Evolutionary conservation across 2,329 filamentous ascomycete genomes (phyloP).

Genomic region (Ambrosiella cleistominuta): DNA sequence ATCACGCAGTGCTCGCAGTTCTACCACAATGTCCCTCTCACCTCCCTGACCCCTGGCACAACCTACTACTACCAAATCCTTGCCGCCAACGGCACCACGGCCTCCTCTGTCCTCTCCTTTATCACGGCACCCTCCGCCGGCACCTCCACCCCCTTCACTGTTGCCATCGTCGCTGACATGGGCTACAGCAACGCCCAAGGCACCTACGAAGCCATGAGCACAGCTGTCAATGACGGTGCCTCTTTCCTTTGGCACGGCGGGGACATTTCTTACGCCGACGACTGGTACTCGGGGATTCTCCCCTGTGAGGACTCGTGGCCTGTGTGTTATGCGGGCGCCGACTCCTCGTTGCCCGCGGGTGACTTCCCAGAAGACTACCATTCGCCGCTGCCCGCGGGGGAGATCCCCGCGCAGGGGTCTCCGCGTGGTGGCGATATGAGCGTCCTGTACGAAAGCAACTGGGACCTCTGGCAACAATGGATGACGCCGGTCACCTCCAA

Average conservation of each 20-base stretch:
- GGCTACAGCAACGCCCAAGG: constrained; percentile 34
- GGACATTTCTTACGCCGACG: constrained; percentile 32
- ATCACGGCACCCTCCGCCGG: constrained; percentile 28
- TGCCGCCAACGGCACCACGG: constrained; percentile 31
- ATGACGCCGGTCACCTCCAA: constrained; percentile 24
- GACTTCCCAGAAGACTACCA: constrained; percentile 23
- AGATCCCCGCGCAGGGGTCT: constrained; percentile 27
- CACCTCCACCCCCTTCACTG: constrained; percentile 21
- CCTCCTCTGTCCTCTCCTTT: constrained; percentile 28
- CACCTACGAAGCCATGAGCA: constrained; percentile 26
- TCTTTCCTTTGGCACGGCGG: constrained; percentile 36
- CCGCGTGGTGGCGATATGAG: constrained; percentile 31
- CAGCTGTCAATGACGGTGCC: constrained; percentile 26
- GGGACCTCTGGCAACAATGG: constrained; percentile 35
- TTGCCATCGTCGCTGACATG: constrained; percentile 35
- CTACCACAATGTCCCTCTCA: constrained; percentile 33
- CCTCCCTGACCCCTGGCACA: constrained; percentile 23
- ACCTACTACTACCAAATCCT: constrained; percentile 35
- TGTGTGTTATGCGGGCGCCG: constrained; percentile 34
- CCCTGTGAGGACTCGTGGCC: constrained; percentile 30
- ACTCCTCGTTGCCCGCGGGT: constrained; percentile 23
- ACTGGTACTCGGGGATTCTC: constrained; percentile 33
- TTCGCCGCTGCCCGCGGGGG: constrained; percentile 27
- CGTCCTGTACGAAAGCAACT: constrained; percentile 32
- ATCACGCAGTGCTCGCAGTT: constrained; percentile 33